phyloP scores from a whole-genome alignment of 179 eudicot genomes.

The Vitellaria paradoxa region DNA sequence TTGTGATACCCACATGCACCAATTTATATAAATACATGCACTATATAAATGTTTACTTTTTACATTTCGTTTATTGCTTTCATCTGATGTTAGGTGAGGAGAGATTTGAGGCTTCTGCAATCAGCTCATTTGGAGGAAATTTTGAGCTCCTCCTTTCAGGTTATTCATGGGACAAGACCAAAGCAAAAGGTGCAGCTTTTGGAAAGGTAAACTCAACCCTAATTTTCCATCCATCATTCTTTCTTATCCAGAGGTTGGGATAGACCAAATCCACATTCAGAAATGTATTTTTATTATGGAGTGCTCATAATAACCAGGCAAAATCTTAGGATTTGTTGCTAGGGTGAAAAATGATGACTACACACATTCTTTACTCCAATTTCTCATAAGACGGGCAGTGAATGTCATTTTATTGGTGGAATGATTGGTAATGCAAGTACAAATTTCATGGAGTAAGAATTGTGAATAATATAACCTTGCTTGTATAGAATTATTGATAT shows the following conservation, averaged over 20 bases:
- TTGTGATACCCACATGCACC: neutral
- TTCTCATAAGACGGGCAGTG: neutral
- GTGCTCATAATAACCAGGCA: neutral
- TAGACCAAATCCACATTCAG: neutral
- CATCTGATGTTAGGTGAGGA: constrained; percentile 58
- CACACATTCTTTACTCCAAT: neutral
- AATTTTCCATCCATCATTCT: neutral
- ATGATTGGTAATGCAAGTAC: neutral
- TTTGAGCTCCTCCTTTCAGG: constrained; percentile 58
- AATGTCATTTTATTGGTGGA: neutral
- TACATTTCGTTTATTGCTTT: neutral
- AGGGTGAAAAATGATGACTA: neutral
- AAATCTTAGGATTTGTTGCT: neutral
- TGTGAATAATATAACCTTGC: neutral
- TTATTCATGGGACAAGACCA: constrained; percentile 60
- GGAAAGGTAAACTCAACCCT: constrained; percentile 54
- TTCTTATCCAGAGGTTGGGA: constrained; percentile 5
- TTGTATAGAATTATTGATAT: neutral
- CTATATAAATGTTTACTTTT: neutral
- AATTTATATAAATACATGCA: neutral
- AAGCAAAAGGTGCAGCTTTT: constrained; percentile 75
- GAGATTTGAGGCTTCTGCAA: constrained; percentile 72
- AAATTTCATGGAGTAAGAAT: neutral
- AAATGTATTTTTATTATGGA: neutral
- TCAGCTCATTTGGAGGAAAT: constrained; percentile 59